Evolutionary conservation across 2,329 filamentous ascomycete genomes (phyloP).

Genomic region (Sclerotinia subarctica): DNA sequence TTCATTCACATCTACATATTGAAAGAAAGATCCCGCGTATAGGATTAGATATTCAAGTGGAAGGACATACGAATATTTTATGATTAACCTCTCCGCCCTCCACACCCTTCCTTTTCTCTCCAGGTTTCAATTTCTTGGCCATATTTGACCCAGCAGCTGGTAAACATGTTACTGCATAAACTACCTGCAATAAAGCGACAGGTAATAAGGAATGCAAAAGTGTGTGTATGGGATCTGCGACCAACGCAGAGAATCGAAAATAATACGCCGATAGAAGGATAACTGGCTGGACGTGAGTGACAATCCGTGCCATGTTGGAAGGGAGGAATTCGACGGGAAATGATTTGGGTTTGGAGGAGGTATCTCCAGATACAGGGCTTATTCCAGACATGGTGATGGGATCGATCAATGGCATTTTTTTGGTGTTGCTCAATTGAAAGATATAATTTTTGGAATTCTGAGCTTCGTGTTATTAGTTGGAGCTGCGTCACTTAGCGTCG

Average conservation of each 20-base stretch:
- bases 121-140: conserved; percentile 50
- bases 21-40: neutral
- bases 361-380: conserved; percentile 16
- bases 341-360: conserved; percentile 24
- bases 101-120: conserved; percentile 52
- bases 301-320: conserved; percentile 45
- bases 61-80: conserved; percentile 27
- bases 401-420: conserved; percentile 36
- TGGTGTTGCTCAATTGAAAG: conserved; percentile 3
- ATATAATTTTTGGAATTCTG: neutral
- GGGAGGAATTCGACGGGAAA: conserved; percentile 36
- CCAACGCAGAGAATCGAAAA: conserved; percentile 62
- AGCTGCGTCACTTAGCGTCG: conserved; percentile 19
- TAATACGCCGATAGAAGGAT: conserved; percentile 64
- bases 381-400: conserved; percentile 36
- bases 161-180: conserved; percentile 61
- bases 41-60: neutral
- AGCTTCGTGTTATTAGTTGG: conserved; percentile 4
- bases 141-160: conserved; percentile 54
- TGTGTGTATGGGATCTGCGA: conserved; percentile 64
- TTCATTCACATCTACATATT: neutral
- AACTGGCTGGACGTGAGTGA: conserved; percentile 65
- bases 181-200: conserved; percentile 61
- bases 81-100: conserved; percentile 19
- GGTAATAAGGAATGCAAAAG: conserved; percentile 60